phyloP scores from a whole-genome alignment of 139 green algal genomes.

The Haematococcus lacustris region DNA sequence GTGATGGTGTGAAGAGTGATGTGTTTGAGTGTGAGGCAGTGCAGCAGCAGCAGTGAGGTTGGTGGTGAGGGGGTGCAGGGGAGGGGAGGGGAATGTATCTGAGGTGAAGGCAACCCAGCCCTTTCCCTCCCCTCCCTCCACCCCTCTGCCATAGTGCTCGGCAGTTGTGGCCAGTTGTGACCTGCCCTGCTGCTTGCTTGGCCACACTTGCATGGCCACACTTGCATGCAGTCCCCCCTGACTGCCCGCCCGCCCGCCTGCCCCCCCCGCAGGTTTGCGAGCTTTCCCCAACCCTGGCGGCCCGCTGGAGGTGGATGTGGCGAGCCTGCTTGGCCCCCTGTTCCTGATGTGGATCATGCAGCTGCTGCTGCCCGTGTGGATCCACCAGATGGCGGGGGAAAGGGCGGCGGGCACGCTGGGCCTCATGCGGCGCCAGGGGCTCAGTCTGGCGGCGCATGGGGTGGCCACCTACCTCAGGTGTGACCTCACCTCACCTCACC shows the following conservation, averaged over 20 bases:
- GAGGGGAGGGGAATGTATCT: neutral
- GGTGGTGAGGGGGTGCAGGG: no score
- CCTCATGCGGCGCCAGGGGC: slow-evolving; percentile 80
- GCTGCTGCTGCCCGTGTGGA: slow-evolving; percentile 47
- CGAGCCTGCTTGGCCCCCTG: slow-evolving; percentile 70
- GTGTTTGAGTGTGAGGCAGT: no score
- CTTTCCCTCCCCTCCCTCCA: neutral
- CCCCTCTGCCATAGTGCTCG: no score
- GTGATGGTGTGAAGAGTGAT: no score
- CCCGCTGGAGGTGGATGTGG: slow-evolving; percentile 64
- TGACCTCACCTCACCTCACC: no score
- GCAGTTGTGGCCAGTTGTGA: no score
- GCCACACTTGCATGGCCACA: neutral
- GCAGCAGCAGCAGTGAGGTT: no score
- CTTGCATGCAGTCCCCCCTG: neutral
- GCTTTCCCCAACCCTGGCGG: slow-evolving; percentile 59
- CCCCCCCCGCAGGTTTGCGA: slow-evolving; percentile 25
- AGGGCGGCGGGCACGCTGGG: slow-evolving; percentile 56
- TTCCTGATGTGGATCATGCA: slow-evolving; percentile 80
- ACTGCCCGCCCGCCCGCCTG: neutral
- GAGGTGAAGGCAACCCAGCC: neutral
- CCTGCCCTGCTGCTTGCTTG: no score
- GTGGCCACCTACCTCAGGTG: slow-evolving; percentile 55
- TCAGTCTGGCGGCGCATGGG: slow-evolving; percentile 33
- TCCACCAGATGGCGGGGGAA: slow-evolving; percentile 27